A percentile compares a stretch with the other conserved stretches of the same genome.
These are phyloP conservation scores for Colletotrichum tofieldiae DNA, from an alignment of 2,329 filamentous ascomycete genomes.

Conservation along the genomic window DNA sequence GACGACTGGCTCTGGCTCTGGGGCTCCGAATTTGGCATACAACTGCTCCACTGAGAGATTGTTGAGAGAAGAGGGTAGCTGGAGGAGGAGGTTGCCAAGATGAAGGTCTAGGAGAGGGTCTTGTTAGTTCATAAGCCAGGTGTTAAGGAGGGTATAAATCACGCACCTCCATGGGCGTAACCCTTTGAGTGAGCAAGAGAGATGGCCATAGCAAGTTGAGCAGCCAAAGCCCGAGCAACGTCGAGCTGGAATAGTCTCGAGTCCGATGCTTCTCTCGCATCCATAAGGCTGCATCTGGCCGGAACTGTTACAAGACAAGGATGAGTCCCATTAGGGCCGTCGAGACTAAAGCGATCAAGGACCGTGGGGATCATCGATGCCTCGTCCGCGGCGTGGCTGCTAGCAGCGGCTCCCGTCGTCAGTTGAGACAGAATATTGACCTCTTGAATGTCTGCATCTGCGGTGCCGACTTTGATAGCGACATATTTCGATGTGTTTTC, in stretches of 20 bases:
- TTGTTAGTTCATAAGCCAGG: not conserved
- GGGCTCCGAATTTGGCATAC: conserved; percentile 47
- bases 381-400: not conserved
- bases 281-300: conserved; percentile 49
- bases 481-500: conserved; percentile 47
- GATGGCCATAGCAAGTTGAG: conserved; percentile 50
- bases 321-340: conserved; percentile 51
- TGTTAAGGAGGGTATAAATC: not conserved
- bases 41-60: conserved; percentile 46
- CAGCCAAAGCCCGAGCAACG: conserved; percentile 49
- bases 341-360: conserved; percentile 48
- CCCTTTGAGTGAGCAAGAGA: conserved; percentile 49
- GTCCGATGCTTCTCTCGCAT: conserved; percentile 44
- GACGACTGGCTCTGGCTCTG: conserved; percentile 45
- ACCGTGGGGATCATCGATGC: conserved; percentile 41
- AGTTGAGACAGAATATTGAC: conserved; percentile 46
- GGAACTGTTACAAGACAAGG: conserved; percentile 48
- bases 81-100: conserved; percentile 53
- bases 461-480: conserved; percentile 53
- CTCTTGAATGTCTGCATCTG: conserved; percentile 46
- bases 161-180: conserved; percentile 52
- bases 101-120: conserved; percentile 49
- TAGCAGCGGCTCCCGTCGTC: not conserved
- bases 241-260: conserved; percentile 46
- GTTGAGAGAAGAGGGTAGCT: conserved; percentile 44